phyloP scores from a whole-genome alignment of 345 rosid species.

The Eucalyptus marginata region DNA sequence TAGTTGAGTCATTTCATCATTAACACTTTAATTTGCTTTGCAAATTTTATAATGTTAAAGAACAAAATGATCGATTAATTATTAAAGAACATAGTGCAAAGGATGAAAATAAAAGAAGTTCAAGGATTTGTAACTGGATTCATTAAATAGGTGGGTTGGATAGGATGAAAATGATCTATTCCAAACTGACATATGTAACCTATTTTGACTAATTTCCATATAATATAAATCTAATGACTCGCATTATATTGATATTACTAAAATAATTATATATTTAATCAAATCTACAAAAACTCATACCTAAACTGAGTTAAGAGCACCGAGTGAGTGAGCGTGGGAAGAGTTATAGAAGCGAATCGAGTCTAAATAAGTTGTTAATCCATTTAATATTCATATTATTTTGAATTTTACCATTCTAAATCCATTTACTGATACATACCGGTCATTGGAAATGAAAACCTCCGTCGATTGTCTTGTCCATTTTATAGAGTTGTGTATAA shows the following conservation, averaged over 20 bases:
- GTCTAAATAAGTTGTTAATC: background rate
- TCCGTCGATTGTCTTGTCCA: background rate
- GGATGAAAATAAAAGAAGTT: background rate
- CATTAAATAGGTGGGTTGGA: background rate
- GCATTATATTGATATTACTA: fast-evolving
- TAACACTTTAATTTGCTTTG: background rate
- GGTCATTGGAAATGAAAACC: background rate
- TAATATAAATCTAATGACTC: too few relatives aligned
- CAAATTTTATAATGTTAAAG: background rate
- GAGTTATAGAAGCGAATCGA: fast-evolving
- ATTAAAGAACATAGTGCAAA: background rate
- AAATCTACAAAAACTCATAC: too few relatives aligned
- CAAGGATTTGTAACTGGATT: too few relatives aligned
- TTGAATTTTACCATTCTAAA: too few relatives aligned
- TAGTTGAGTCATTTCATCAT: fast-evolving
- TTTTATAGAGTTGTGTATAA: background rate
- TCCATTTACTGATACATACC: too few relatives aligned
- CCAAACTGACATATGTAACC: too few relatives aligned
- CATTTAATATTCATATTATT: too few relatives aligned
- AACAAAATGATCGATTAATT: background rate
- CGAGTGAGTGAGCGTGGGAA: fast-evolving
- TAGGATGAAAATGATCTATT: too few relatives aligned
- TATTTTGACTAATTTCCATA: too few relatives aligned
- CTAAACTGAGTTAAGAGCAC: too few relatives aligned
- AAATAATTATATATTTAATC: too few relatives aligned